Conservation (phyloP, 371 early-diverging fungal genomes). For the Saksenaea oblongispora region DNA sequence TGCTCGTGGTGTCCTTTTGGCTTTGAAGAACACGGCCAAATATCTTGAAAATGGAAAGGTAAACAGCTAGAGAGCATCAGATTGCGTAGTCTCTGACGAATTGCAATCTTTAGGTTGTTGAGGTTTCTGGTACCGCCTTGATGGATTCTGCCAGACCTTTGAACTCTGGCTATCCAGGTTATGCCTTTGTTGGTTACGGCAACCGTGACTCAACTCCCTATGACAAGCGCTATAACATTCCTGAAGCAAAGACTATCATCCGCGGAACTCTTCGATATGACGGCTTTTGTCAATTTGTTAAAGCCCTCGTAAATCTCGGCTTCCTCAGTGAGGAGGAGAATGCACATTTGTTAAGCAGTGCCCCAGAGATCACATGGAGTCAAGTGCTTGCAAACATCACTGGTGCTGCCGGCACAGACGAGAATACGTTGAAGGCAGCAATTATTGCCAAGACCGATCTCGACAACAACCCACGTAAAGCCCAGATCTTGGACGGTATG, state of each 20-base stretch:
- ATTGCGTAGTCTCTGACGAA: background rate
- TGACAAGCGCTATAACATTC: constrained; percentile 92
- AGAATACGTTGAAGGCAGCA: constrained; percentile 39
- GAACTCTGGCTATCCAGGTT: constrained; percentile 86
- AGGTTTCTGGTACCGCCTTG: constrained; percentile 85
- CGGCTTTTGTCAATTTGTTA: constrained; percentile 90
- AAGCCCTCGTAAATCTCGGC: constrained; percentile 91
- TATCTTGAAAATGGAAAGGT: constrained; percentile 89
- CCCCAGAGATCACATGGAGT: constrained; percentile 79
- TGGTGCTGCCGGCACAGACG: constrained; percentile 33
- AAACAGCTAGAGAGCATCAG: background rate
- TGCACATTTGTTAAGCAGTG: constrained; percentile 56
- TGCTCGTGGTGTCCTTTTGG: constrained; percentile 93
- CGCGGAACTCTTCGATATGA: constrained; percentile 95
- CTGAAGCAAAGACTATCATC: constrained; percentile 91
- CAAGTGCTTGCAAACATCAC: constrained; percentile 66
- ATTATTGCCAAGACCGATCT: constrained; percentile 52
- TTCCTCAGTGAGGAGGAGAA: constrained; percentile 83
- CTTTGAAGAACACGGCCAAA: constrained; percentile 89
- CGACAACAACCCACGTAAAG: constrained; percentile 53
- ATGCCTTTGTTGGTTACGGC: constrained; percentile 86
- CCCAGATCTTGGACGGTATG: constrained; percentile 69
- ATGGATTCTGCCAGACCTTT: constrained; percentile 89
- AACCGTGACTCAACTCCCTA: constrained; percentile 98
- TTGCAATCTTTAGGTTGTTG: constrained; percentile 68